These are phyloP conservation scores for Xerocomus cyaneibrunnescens DNA, from an alignment of 1,284 basidiomycete species.

Conservation along the genomic window DNA sequence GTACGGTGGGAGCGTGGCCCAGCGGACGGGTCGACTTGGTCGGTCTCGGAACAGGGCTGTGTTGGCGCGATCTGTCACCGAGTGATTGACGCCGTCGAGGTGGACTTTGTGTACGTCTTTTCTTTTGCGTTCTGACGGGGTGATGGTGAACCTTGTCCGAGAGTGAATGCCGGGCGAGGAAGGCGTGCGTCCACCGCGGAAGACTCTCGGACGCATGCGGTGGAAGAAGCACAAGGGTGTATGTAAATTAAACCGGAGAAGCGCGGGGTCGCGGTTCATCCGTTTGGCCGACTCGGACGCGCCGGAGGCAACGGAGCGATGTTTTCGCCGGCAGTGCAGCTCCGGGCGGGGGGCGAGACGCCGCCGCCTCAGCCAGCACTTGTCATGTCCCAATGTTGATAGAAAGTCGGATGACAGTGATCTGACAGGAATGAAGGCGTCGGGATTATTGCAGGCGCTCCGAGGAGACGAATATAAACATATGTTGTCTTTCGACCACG, in stretches of 20 bases:
- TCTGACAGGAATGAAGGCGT: slow-evolving; percentile 5
- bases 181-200: not conserved
- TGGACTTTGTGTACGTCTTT: too few species aligned
- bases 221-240: too few species aligned
- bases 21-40: too few species aligned
- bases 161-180: not conserved
- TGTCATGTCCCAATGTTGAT: not conserved
- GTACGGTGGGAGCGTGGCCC: slow-evolving; percentile 12
- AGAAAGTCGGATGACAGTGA: not conserved
- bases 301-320: not conserved
- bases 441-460: too few species aligned
- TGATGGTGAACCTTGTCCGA: too few species aligned
- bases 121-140: too few species aligned
- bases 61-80: too few species aligned
- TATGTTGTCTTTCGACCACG: not conserved
- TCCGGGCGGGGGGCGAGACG: not conserved
- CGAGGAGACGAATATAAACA: too few species aligned
- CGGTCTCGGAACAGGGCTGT: too few species aligned
- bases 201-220: not conserved
- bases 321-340: not conserved
- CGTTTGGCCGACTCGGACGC: not conserved
- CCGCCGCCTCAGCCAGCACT: not conserved
- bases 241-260: not conserved
- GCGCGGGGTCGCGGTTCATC: not conserved
- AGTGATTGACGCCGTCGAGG: too few species aligned